Percentiles rank a stretch among this genome's conserved stretches.
phyloP scores from a whole-genome alignment of 176 grass and related monocot genomes.

The Eragrostis nindensis region DNA sequence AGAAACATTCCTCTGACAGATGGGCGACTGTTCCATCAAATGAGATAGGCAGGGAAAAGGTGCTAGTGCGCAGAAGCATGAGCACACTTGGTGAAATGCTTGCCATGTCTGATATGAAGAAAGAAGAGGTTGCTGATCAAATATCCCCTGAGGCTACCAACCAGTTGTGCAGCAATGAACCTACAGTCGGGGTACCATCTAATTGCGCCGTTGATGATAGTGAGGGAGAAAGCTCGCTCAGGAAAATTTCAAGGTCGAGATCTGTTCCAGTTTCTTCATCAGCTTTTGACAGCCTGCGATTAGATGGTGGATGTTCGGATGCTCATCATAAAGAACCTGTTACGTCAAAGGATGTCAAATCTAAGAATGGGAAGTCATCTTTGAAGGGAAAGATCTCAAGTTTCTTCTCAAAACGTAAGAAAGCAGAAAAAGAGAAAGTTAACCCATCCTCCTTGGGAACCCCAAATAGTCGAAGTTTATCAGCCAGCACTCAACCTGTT shows the following conservation, averaged over 20 bases:
- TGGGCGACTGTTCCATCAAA: slow-evolving; percentile 71
- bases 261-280: slow-evolving; percentile 81
- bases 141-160: slow-evolving; percentile 6
- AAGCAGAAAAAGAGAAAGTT: slow-evolving; percentile 60
- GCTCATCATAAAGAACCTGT: slow-evolving; percentile 42
- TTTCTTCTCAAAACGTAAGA: slow-evolving; percentile 81
- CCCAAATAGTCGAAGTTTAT: slow-evolving; percentile 12
- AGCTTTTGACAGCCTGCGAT: slow-evolving; percentile 61
- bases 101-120: slow-evolving; percentile 78
- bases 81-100: slow-evolving; percentile 98
- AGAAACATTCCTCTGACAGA: slow-evolving; percentile 82
- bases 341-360: slow-evolving; percentile 40
- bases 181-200: slow-evolving; percentile 50
- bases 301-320: slow-evolving; percentile 54
- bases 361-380: slow-evolving; percentile 73
- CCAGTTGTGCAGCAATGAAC: slow-evolving; percentile 49
- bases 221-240: slow-evolving; percentile 41
- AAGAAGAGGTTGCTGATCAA: slow-evolving; percentile 51
- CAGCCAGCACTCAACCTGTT: not conserved
- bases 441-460: slow-evolving; percentile 40
- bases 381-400: slow-evolving; percentile 83
- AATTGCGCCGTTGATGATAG: slow-evolving; percentile 30
- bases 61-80: slow-evolving; percentile 67
- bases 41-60: slow-evolving; percentile 53
- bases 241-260: slow-evolving; percentile 79